Conservation (phyloP, 352 stramenopile species). For the Phytophthora sp. region DNA sequence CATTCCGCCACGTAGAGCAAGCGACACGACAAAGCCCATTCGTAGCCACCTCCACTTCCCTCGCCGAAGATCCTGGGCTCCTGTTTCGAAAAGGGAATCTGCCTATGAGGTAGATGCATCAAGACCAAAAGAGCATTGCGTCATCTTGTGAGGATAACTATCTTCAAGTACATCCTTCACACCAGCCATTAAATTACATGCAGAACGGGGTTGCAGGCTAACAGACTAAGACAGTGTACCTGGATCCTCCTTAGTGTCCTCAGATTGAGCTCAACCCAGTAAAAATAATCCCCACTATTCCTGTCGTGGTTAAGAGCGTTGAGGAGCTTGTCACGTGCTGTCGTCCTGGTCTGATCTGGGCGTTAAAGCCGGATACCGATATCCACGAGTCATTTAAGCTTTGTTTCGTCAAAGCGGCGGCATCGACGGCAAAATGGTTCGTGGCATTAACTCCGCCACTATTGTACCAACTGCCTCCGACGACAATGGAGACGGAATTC, state of each 20-base stretch:
- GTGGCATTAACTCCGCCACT: constrained; percentile 16
- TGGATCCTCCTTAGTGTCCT: too few species aligned
- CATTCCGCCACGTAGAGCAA: neutral
- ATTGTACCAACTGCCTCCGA: constrained; percentile 31
- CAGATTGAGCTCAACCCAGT: too few species aligned
- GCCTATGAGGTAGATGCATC: neutral
- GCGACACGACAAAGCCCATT: neutral
- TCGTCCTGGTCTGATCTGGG: constrained; percentile 9
- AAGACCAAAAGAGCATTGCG: too few species aligned
- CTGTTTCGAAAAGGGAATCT: neutral
- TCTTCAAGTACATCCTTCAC: constrained; percentile 10
- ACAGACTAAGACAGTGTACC: too few species aligned
- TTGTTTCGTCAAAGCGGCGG: neutral
- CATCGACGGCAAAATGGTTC: constrained; percentile 17
- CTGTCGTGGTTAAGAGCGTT: too few species aligned
- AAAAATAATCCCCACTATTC: too few species aligned
- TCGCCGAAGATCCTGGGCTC: constrained; percentile 7
- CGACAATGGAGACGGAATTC: neutral
- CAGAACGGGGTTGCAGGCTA: too few species aligned
- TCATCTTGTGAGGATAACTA: too few species aligned
- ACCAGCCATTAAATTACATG: too few species aligned
- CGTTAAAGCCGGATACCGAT: neutral
- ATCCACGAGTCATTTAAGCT: constrained; percentile 1
- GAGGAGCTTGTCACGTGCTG: too few species aligned
- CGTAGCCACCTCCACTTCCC: neutral